These are phyloP conservation scores for Croton laevigatus DNA, from an alignment of 441 rosid species.

Conservation along the genomic window DNA sequence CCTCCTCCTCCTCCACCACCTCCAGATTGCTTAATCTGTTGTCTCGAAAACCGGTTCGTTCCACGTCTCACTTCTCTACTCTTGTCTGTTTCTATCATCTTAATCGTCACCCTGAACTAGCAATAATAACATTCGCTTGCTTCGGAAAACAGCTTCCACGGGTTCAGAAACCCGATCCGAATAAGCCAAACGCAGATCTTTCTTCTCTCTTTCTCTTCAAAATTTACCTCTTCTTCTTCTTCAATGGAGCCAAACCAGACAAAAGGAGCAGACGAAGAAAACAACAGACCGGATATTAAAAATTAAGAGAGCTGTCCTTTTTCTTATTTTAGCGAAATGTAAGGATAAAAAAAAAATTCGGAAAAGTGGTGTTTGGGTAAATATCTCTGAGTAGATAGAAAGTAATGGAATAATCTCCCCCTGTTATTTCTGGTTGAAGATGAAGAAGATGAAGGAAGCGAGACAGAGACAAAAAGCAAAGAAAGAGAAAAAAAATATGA, in stretches of 20 bases:
- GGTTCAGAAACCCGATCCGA: conserved; percentile 22
- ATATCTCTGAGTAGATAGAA: conserved; percentile 12
- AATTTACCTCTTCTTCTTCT: conserved; percentile 11
- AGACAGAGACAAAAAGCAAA: conserved; percentile 22
- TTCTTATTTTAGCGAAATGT: conserved; percentile 14
- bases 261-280: background rate
- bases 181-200: conserved; percentile 35
- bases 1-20: background rate
- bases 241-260: conserved; percentile 5
- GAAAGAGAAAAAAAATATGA: background rate
- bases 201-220: conserved; percentile 15
- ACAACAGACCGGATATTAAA: background rate
- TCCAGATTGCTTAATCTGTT: conserved; percentile 45
- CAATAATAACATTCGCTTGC: conserved; percentile 1
- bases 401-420: conserved; percentile 7
- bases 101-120: conserved; percentile 17
- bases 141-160: conserved; percentile 25
- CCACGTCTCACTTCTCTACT: conserved; percentile 55
- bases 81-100: conserved; percentile 52
- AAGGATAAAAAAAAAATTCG: conserved; percentile 21
- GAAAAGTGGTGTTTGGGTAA: conserved; percentile 29
- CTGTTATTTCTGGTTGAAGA: background rate
- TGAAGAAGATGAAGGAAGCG: background rate
- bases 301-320: background rate
- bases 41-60: conserved; percentile 49